These are phyloP conservation scores for Fomitiporia mediterranea DNA, from an alignment of 1,284 basidiomycete species.

Conservation along the genomic window DNA sequence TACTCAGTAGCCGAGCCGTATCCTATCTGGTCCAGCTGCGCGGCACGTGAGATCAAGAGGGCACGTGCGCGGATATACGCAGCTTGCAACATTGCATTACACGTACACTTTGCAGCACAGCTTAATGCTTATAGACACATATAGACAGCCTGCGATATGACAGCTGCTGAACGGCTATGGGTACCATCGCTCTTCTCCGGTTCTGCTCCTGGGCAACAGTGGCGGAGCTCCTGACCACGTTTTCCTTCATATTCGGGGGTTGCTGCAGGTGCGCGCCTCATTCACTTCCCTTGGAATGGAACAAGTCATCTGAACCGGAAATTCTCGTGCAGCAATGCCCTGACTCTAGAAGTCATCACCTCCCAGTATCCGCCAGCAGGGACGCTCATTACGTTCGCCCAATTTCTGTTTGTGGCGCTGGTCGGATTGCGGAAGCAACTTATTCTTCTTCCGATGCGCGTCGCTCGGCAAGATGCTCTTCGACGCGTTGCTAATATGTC, in stretches of 20 bases:
- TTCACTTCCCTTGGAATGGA: background rate
- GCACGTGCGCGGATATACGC: background rate
- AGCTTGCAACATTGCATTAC: background rate
- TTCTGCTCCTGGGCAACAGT: conserved; percentile 1
- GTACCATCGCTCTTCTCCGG: background rate
- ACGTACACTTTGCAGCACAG: background rate
- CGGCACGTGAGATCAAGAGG: background rate
- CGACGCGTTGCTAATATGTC: conserved; percentile 1
- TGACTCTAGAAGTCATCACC: conserved; percentile 66
- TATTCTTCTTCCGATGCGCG: conserved; percentile 22
- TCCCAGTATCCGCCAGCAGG: conserved; percentile 60
- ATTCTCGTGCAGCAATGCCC: conserved; percentile 51
- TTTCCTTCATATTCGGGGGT: conserved; percentile 50
- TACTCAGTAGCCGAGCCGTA: too few species aligned
- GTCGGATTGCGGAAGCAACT: conserved; percentile 61
- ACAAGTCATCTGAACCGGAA: conserved; percentile 20
- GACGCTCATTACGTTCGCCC: conserved; percentile 79
- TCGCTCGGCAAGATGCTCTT: conserved; percentile 10
- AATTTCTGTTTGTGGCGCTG: conserved; percentile 74
- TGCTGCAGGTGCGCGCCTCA: conserved; percentile 52
- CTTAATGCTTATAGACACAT: background rate
- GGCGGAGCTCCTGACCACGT: conserved; percentile 41
- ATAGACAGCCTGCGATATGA: background rate
- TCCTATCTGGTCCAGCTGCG: background rate
- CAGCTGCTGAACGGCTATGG: background rate